phyloP scores from a whole-genome alignment of 352 stramenopile genomes.

The Globisporangium yorkense region DNA sequence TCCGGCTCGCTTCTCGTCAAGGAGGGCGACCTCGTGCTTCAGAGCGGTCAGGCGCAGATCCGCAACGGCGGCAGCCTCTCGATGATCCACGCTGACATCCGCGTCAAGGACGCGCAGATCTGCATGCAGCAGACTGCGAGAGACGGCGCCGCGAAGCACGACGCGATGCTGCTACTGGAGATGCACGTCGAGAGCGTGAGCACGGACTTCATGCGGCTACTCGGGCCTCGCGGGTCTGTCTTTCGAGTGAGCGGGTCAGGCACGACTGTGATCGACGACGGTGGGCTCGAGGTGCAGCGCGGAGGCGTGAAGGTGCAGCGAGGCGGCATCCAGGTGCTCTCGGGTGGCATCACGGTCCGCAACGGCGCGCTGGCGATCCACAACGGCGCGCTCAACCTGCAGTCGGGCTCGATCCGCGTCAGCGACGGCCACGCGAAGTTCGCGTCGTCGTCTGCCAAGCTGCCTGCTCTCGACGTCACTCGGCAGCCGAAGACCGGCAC shows the following conservation, averaged over 20 bases:
- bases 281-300: constrained; percentile 50
- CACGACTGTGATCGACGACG: constrained; percentile 49
- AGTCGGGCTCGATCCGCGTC: constrained; percentile 31
- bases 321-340: constrained; percentile 53
- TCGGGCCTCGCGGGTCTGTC: constrained; percentile 26
- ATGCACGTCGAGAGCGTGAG: constrained; percentile 5
- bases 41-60: constrained; percentile 31
- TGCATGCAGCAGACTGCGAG: constrained; percentile 20
- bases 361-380: constrained; percentile 37
- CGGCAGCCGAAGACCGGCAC: constrained; percentile 1
- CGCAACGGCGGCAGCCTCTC: constrained; percentile 31
- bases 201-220: constrained; percentile 48
- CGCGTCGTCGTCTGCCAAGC: constrained; percentile 2
- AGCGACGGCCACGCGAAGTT: constrained; percentile 22
- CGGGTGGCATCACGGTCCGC: constrained; percentile 42
- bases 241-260: constrained; percentile 47
- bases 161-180: constrained; percentile 35
- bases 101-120: constrained; percentile 37
- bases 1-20: constrained; percentile 32
- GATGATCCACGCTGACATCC: constrained; percentile 36
- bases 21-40: constrained; percentile 47
- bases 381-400: constrained; percentile 33
- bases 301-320: constrained; percentile 51
- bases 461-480: constrained; percentile 7
- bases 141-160: background rate